Percentiles rank a stretch among this genome's conserved stretches.
Conservation (phyloP, 2,329 filamentous ascomycete genomes). For the Dactylellina leptospora region DNA sequence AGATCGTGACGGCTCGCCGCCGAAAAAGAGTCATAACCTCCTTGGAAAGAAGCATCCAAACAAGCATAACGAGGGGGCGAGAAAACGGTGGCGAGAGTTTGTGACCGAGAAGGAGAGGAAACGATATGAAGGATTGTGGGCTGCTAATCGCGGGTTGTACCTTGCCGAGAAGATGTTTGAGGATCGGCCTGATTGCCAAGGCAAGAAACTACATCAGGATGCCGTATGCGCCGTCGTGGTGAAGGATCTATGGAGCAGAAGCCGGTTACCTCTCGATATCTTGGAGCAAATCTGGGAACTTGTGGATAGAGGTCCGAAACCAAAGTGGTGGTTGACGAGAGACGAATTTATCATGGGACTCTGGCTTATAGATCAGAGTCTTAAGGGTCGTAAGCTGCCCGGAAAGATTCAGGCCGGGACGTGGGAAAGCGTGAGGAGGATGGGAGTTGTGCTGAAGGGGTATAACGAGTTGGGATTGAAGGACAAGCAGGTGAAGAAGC, state of each 20-base stretch:
- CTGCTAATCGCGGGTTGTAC: constrained; percentile 74
- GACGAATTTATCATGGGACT: constrained; percentile 83
- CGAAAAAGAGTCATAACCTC: constrained; percentile 58
- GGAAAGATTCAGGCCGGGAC: constrained; percentile 75
- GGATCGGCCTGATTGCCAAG: constrained; percentile 49
- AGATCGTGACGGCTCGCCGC: constrained; percentile 25
- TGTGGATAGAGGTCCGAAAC: constrained; percentile 67
- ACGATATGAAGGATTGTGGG: constrained; percentile 85
- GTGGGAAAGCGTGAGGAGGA: constrained; percentile 72
- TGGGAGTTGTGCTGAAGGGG: constrained; percentile 59
- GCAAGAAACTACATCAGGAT: constrained; percentile 58
- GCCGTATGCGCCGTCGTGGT: constrained; percentile 74
- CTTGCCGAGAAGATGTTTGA: constrained; percentile 55
- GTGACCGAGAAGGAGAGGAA: constrained; percentile 77
- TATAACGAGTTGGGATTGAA: constrained; percentile 41
- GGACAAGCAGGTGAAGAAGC: constrained; percentile 44
- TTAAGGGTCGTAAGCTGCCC: constrained; percentile 82
- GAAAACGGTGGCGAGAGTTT: constrained; percentile 78
- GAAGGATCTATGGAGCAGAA: constrained; percentile 78
- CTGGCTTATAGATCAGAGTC: constrained; percentile 81
- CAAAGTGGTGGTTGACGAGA: constrained; percentile 68
- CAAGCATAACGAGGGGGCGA: constrained; percentile 77
- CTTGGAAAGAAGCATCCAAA: constrained; percentile 73
- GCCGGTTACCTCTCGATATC: constrained; percentile 72
- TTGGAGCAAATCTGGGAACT: constrained; percentile 80